These are phyloP conservation scores for Dactylellina haptotyla DNA, from an alignment of 2,329 filamentous ascomycete genomes.

Conservation along the genomic window DNA sequence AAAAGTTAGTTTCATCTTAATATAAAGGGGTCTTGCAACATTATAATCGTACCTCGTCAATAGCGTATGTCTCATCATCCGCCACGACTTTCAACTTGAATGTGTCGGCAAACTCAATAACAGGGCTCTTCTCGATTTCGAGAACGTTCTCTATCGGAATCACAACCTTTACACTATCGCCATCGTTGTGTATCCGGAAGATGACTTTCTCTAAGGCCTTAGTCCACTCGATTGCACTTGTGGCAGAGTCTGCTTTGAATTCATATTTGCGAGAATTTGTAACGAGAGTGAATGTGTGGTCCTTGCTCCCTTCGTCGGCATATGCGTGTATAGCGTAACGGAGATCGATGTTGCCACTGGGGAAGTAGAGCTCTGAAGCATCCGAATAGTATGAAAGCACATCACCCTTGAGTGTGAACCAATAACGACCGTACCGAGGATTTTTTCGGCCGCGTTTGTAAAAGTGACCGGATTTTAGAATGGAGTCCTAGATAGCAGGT, in stretches of 20 bases:
- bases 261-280: constrained; percentile 85
- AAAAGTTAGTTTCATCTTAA: constrained; percentile 53
- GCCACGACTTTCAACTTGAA: constrained; percentile 93
- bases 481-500: constrained; percentile 69
- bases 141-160: constrained; percentile 88
- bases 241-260: constrained; percentile 86
- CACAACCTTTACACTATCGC: constrained; percentile 95
- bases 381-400: constrained; percentile 89
- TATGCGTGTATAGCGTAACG: constrained; percentile 90
- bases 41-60: constrained; percentile 85
- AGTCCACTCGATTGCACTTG: constrained; percentile 95
- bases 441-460: constrained; percentile 89
- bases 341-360: constrained; percentile 88
- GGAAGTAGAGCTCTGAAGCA: constrained; percentile 87
- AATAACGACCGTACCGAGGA: constrained; percentile 86
- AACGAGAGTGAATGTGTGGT: constrained; percentile 80
- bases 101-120: constrained; percentile 91
- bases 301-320: constrained; percentile 75
- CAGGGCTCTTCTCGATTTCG: constrained; percentile 89
- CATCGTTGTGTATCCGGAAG: constrained; percentile 93
- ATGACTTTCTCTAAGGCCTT: constrained; percentile 93
- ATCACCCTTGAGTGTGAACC: constrained; percentile 92
- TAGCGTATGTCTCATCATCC: constrained; percentile 90
- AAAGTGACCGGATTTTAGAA: constrained; percentile 86
- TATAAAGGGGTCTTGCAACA: constrained; percentile 57